Percentiles rank a stretch among this genome's conserved stretches.
These are phyloP conservation scores for Protomyces pachydermus DNA, from an alignment of 1,139 yeast species.

Conservation along the genomic window DNA sequence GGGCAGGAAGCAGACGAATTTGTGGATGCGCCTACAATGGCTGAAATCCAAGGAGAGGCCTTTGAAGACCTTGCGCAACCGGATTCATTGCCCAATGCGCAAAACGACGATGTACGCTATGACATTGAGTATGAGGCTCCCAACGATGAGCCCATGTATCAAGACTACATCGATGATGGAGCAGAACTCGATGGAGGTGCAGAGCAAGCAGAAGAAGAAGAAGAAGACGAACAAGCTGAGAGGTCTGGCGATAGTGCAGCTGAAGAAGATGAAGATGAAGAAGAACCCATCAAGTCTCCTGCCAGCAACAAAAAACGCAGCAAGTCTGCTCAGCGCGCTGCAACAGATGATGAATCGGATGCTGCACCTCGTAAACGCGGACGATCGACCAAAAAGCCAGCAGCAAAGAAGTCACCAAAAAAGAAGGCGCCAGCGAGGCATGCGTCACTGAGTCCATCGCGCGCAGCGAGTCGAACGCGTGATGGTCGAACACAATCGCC, in stretches of 20 bases:
- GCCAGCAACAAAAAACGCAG: constrained; percentile 1
- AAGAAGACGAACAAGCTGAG: neutral
- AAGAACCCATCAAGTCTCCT: constrained; percentile 2
- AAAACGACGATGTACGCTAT: neutral
- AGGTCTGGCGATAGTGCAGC: neutral
- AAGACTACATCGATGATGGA: constrained; percentile 5
- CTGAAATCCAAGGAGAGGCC: neutral
- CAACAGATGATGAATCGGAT: neutral
- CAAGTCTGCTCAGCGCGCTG: constrained; percentile 1
- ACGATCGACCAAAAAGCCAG: neutral
- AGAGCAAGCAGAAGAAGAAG: neutral
- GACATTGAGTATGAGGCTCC: neutral
- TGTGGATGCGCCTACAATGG: neutral
- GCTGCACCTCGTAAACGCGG: neutral
- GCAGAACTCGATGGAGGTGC: constrained; percentile 1
- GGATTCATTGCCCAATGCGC: neutral
- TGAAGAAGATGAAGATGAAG: constrained; percentile 9
- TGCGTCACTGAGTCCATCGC: constrained; percentile 5
- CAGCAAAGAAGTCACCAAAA: constrained; percentile 4
- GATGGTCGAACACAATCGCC: neutral
- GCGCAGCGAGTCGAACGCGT: constrained; percentile 1
- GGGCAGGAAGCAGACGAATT: neutral
- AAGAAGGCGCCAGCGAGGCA: constrained; percentile 19
- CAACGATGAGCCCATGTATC: neutral
- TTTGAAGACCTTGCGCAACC: neutral